phyloP scores from a whole-genome alignment of 768 basidiomycete genomes.

The Mycena maculata region DNA sequence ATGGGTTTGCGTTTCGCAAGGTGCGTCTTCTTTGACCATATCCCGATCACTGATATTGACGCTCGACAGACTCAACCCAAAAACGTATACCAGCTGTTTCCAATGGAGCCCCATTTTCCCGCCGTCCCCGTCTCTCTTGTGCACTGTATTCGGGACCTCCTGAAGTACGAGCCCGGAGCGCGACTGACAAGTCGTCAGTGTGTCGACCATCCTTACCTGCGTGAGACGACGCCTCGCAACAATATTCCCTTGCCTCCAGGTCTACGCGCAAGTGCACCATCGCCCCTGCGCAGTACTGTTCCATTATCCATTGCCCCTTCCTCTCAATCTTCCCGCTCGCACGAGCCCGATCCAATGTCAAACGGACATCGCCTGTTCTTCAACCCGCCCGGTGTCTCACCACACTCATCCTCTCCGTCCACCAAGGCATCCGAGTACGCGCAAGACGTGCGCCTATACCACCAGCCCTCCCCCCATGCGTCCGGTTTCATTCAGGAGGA shows the following conservation, averaged over 20 bases:
- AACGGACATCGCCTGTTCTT: constrained; percentile 29
- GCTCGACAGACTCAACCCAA: constrained; percentile 67
- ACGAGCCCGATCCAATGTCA: constrained; percentile 25
- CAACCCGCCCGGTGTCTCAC: constrained; percentile 19
- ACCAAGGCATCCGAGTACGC: constrained; percentile 50
- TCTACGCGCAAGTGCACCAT: constrained; percentile 53
- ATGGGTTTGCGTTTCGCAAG: constrained; percentile 92
- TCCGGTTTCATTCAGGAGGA: constrained; percentile 42
- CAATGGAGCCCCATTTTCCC: constrained; percentile 51
- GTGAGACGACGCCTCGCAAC: constrained; percentile 78
- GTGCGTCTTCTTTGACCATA: constrained; percentile 56
- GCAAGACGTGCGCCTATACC: constrained; percentile 46
- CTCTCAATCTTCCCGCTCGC: constrained; percentile 19
- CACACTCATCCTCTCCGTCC: constrained; percentile 44
- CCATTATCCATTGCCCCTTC: constrained; percentile 22
- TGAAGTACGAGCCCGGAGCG: constrained; percentile 90
- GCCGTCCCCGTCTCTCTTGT: constrained; percentile 83
- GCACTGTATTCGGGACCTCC: constrained; percentile 91
- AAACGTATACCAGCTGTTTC: constrained; percentile 80
- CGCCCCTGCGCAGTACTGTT: constrained; percentile 48
- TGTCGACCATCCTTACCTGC: constrained; percentile 89
- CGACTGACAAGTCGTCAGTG: constrained; percentile 91
- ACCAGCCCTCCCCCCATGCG: constrained; percentile 46
- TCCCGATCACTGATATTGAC: constrained; percentile 22
- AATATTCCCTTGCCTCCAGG: constrained; percentile 72